These are phyloP conservation scores for Alternaria hordeiaustralica DNA, from an alignment of 2,329 filamentous ascomycete species.

Conservation along the genomic window DNA sequence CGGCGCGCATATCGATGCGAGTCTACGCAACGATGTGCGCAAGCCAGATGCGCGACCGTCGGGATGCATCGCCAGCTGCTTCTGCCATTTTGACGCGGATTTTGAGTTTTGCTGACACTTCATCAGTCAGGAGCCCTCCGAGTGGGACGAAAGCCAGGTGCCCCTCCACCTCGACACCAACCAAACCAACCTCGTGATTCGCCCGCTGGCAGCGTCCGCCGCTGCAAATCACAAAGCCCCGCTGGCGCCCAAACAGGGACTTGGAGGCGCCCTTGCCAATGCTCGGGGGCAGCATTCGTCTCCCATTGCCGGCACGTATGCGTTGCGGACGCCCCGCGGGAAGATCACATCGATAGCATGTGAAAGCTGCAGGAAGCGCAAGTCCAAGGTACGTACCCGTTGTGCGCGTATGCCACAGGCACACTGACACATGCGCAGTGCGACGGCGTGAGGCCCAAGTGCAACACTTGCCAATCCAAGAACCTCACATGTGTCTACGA, in stretches of 20 bases:
- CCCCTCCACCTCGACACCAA: conserved; percentile 42
- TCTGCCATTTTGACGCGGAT: conserved; percentile 10
- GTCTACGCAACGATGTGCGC: conserved; percentile 20
- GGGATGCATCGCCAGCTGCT: conserved; percentile 2
- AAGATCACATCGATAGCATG: conserved; percentile 51
- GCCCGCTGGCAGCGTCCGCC: conserved; percentile 34
- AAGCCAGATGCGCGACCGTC: conserved; percentile 10
- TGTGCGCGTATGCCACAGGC: neutral
- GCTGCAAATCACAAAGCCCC: conserved; percentile 43
- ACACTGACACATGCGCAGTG: conserved; percentile 35
- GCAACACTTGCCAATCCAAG: conserved; percentile 49
- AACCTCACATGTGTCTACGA: conserved; percentile 48
- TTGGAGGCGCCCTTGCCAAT: conserved; percentile 38
- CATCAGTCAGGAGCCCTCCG: conserved; percentile 35
- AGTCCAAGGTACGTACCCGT: conserved; percentile 42
- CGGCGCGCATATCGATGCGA: conserved; percentile 21
- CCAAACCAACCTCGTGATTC: conserved; percentile 35
- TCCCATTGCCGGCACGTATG: conserved; percentile 46
- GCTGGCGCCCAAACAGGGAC: conserved; percentile 46
- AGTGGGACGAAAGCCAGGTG: conserved; percentile 39
- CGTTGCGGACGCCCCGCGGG: conserved; percentile 45
- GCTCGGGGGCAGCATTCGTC: conserved; percentile 43
- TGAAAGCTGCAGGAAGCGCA: conserved; percentile 49
- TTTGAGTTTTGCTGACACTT: conserved; percentile 31
- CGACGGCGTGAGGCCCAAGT: conserved; percentile 48